A percentile compares a stretch with the other conserved stretches of the same genome.
Conservation (phyloP, 805 yeast species). For the Yarrowia hollandica region DNA sequence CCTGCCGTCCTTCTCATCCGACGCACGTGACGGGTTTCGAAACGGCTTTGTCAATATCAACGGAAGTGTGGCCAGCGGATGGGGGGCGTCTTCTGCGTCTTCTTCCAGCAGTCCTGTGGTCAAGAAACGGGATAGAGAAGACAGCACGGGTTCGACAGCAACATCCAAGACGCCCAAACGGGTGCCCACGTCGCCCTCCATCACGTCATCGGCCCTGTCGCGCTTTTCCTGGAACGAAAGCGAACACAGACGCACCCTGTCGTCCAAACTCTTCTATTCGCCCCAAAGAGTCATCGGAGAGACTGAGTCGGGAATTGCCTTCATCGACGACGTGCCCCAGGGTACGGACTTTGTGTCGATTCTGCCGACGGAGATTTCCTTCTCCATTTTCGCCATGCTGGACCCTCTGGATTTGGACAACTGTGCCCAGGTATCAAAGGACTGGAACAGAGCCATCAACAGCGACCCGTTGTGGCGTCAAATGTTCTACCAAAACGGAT, state of each 20-base stretch:
- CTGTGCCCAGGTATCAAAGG: conserved; percentile 34
- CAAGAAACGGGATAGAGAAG: not conserved
- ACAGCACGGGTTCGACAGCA: not conserved
- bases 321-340: conserved; percentile 30
- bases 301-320: conserved; percentile 35
- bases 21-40: conserved; percentile 7
- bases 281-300: conserved; percentile 30
- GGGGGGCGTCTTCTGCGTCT: not conserved
- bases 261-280: conserved; percentile 11
- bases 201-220: conserved; percentile 2
- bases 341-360: conserved; percentile 31
- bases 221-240: conserved; percentile 11
- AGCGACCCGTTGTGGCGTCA: conserved; percentile 35
- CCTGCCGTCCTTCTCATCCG: conserved; percentile 6
- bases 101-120: not conserved
- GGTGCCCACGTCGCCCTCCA: conserved; percentile 1
- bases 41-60: conserved; percentile 11
- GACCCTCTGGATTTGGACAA: conserved; percentile 31
- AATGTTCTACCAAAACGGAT: conserved; percentile 30
- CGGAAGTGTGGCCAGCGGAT: conserved; percentile 9
- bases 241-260: conserved; percentile 21
- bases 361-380: conserved; percentile 33
- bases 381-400: conserved; percentile 32
- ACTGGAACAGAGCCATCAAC: conserved; percentile 33
- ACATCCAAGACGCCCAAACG: conserved; percentile 1